A percentile compares a stretch with the other conserved stretches of the same genome.
These are phyloP conservation scores for Choiromyces venosus DNA, from an alignment of 495 filamentous ascomycete species.

Conservation along the genomic window DNA sequence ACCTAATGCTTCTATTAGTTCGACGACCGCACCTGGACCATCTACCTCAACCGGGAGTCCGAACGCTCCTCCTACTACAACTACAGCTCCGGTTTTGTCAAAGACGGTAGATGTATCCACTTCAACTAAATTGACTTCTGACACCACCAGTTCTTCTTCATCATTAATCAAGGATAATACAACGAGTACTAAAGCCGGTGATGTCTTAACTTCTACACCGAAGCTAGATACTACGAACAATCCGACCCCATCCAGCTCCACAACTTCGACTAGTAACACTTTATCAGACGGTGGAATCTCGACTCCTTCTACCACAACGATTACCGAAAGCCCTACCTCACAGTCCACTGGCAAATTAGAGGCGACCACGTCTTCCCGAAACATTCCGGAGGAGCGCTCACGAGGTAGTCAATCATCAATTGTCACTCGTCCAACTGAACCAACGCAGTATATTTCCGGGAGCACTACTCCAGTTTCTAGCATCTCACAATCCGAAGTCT, in stretches of 20 bases:
- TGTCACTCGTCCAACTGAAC: not conserved
- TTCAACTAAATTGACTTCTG: not conserved
- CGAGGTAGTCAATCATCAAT: not conserved
- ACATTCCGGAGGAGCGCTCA: not conserved
- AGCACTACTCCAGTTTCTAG: not conserved
- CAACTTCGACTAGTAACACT: not conserved
- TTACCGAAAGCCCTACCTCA: not conserved
- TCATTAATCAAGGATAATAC: not conserved
- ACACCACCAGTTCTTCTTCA: not conserved
- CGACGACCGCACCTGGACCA: not conserved
- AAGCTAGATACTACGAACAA: not conserved
- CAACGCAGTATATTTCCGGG: not conserved
- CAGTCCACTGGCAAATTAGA: not conserved
- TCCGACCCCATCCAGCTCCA: not conserved
- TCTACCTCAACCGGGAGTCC: not conserved
- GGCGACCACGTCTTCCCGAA: not conserved
- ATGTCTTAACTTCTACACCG: not conserved
- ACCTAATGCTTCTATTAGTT: not conserved
- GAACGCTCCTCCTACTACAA: not conserved
- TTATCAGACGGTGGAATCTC: not conserved
- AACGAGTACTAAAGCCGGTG: not conserved
- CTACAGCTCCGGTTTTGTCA: not conserved
- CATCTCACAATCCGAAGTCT: not conserved
- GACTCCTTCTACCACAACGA: not conserved
- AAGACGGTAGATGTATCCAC: not conserved